These are phyloP conservation scores for Cyphellophora europaea DNA, from an alignment of 2,329 filamentous ascomycete species.

Conservation along the genomic window DNA sequence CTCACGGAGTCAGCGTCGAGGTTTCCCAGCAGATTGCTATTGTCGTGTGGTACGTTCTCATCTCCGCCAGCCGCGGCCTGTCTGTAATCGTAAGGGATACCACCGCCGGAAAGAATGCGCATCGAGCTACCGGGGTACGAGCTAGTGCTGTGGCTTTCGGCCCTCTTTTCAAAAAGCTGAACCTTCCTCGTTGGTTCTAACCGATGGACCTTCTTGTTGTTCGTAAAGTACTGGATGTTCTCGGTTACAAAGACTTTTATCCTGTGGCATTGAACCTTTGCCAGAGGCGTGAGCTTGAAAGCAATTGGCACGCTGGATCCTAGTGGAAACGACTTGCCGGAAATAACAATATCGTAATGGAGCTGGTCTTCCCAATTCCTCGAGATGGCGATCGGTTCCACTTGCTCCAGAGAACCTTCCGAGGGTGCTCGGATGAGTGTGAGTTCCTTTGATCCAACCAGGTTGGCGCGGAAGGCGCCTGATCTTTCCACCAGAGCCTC, in stretches of 20 bases:
- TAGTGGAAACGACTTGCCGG: constrained; percentile 86
- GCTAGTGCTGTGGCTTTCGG: constrained; percentile 65
- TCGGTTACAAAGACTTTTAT: constrained; percentile 89
- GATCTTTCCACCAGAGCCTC: constrained; percentile 78
- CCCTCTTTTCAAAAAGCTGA: constrained; percentile 76
- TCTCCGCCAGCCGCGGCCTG: constrained; percentile 47
- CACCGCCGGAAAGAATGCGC: constrained; percentile 69
- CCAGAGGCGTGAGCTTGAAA: constrained; percentile 84
- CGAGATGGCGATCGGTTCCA: constrained; percentile 88
- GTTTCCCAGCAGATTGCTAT: constrained; percentile 70
- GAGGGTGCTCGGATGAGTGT: constrained; percentile 75
- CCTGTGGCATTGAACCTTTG: constrained; percentile 87
- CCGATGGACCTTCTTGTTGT: constrained; percentile 72
- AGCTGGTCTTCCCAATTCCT: constrained; percentile 91
- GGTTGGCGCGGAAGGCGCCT: constrained; percentile 81
- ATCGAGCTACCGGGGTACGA: constrained; percentile 68
- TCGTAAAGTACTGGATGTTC: constrained; percentile 83
- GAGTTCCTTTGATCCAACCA: constrained; percentile 74
- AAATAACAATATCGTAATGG: constrained; percentile 93
- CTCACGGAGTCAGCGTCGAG: constrained; percentile 61
- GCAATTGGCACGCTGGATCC: constrained; percentile 83
- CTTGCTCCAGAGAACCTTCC: constrained; percentile 79
- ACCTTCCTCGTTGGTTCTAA: constrained; percentile 79
- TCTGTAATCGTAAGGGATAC: constrained; percentile 57
- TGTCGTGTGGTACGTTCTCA: constrained; percentile 42